These are phyloP conservation scores for Lentinula novae-zelandiae DNA, from an alignment of 1,284 basidiomycete genomes.

Conservation along the genomic window DNA sequence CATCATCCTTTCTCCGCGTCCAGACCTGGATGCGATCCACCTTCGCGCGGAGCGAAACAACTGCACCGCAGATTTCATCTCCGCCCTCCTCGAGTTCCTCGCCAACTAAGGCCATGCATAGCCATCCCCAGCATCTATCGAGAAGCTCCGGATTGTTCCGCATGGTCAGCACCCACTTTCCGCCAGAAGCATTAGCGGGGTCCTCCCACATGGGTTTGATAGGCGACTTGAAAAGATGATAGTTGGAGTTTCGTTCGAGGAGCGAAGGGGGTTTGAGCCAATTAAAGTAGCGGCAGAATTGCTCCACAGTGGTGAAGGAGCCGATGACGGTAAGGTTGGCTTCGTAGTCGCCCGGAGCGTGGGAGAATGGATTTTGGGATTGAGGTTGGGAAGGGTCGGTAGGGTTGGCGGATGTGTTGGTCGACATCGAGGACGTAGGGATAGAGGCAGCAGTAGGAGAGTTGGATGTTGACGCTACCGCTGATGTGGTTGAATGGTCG, in stretches of 20 bases:
- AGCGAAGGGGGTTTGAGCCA: slow-evolving; percentile 89
- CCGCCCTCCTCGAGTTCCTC: slow-evolving; percentile 79
- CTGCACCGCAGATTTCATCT: slow-evolving; percentile 87
- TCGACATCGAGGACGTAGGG: slow-evolving; percentile 8
- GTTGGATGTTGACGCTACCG: slow-evolving; percentile 17
- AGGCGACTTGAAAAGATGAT: slow-evolving; percentile 90
- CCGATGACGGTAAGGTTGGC: slow-evolving; percentile 76
- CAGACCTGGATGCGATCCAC: slow-evolving; percentile 90
- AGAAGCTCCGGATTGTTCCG: slow-evolving; percentile 75
- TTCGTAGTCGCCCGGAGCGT: slow-evolving; percentile 61
- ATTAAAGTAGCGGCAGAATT: slow-evolving; percentile 92
- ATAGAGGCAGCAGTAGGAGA: slow-evolving; percentile 25
- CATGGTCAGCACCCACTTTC: slow-evolving; percentile 94
- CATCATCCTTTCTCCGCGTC: slow-evolving; percentile 70
- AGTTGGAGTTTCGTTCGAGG: slow-evolving; percentile 86
- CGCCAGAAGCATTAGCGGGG: slow-evolving; percentile 84
- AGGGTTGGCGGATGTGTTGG: too few relatives aligned
- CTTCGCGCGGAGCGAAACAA: slow-evolving; percentile 83
- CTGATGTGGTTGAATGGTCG: slow-evolving; percentile 28
- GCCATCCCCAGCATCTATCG: slow-evolving; percentile 88
- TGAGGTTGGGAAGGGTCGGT: slow-evolving; percentile 20
- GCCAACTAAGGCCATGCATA: slow-evolving; percentile 88
- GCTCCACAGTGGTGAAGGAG: slow-evolving; percentile 82
- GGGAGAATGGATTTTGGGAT: slow-evolving; percentile 11
- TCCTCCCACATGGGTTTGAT: slow-evolving; percentile 98